Conservation (phyloP, 768 basidiomycete species). For the Megacollybia marginata region DNA sequence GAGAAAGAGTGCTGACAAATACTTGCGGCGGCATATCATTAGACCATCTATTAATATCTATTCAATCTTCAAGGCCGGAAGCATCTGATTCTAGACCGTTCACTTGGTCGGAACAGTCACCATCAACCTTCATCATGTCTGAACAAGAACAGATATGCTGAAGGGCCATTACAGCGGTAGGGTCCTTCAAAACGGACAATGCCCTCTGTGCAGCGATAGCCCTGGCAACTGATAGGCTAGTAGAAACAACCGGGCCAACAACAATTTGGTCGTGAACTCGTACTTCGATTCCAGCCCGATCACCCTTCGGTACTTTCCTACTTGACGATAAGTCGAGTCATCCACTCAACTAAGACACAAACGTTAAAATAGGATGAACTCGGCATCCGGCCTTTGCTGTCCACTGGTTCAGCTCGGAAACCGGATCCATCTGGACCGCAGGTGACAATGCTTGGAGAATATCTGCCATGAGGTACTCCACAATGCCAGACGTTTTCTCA, state of each 20-base stretch:
- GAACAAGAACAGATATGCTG: constrained; percentile 33
- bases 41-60: too few relatives aligned
- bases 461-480: constrained; percentile 59
- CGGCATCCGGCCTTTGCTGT: constrained; percentile 50
- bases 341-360: constrained; percentile 1
- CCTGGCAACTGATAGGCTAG: constrained; percentile 55
- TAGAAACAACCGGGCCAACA: constrained; percentile 53
- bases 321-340: background rate
- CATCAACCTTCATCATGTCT: too few relatives aligned
- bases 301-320: constrained; percentile 6
- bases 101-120: too few relatives aligned
- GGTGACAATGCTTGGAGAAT: constrained; percentile 55
- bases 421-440: constrained; percentile 59
- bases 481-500: constrained; percentile 54
- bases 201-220: constrained; percentile 63
- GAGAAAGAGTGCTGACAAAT: too few relatives aligned
- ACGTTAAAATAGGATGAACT: constrained; percentile 35
- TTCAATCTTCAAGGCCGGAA: too few relatives aligned
- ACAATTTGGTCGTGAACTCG: constrained; percentile 51
- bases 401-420: constrained; percentile 68
- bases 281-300: constrained; percentile 43
- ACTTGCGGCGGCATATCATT: too few relatives aligned
- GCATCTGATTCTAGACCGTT: too few relatives aligned
- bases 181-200: constrained; percentile 41
- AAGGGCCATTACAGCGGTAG: constrained; percentile 36